These are phyloP conservation scores for Jaapia argillacea DNA, from an alignment of 768 basidiomycete genomes.

Conservation along the genomic window DNA sequence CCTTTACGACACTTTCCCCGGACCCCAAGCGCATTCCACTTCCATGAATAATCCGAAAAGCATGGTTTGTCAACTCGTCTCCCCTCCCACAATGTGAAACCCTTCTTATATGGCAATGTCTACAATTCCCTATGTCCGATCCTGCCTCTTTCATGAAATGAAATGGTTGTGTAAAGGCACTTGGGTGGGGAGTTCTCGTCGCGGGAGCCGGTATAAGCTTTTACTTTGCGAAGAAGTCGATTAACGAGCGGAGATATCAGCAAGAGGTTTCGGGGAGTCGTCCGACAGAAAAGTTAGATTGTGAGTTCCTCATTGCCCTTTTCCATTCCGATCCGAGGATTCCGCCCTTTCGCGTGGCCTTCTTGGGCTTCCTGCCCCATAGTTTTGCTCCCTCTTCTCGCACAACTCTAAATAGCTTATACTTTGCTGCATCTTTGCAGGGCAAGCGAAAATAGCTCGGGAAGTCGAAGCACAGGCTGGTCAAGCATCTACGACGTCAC, in stretches of 20 bases:
- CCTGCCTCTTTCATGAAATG: too few relatives aligned
- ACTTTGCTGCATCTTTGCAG: neutral
- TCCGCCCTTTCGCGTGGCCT: too few relatives aligned
- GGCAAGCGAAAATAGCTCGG: neutral
- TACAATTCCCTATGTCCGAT: too few relatives aligned
- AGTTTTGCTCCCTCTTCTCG: neutral
- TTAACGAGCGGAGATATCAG: constrained; percentile 12
- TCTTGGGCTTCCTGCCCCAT: neutral
- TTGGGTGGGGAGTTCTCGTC: constrained; percentile 14
- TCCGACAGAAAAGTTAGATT: constrained; percentile 14
- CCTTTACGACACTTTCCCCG: too few relatives aligned
- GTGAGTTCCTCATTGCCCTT: constrained; percentile 4
- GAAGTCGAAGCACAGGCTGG: neutral
- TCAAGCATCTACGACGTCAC: neutral
- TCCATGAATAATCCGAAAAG: neutral
- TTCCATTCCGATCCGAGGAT: neutral
- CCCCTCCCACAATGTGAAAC: neutral
- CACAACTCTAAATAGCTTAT: neutral
- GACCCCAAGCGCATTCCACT: too few relatives aligned
- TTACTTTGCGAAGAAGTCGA: constrained; percentile 14
- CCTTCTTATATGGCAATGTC: too few relatives aligned
- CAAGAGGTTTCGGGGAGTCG: constrained; percentile 12
- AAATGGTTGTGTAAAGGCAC: neutral
- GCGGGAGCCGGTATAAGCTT: constrained; percentile 16
- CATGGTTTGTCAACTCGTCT: neutral